These are phyloP conservation scores for Didymella exigua DNA, from an alignment of 2,329 filamentous ascomycete genomes.

Conservation along the genomic window DNA sequence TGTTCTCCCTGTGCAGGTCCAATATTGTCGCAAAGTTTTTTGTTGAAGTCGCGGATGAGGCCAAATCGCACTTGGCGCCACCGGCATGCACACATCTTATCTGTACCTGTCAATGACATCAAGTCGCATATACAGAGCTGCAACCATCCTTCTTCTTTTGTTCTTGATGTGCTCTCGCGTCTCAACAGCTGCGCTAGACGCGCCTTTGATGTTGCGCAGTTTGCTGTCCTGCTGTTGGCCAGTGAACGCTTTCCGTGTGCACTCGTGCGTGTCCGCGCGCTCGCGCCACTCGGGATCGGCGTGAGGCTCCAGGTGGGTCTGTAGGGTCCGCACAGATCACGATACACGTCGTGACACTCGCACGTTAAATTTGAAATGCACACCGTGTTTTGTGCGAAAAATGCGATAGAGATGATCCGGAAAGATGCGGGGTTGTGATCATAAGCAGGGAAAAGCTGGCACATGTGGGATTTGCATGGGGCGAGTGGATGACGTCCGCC, in stretches of 20 bases:
- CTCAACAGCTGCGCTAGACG: background rate
- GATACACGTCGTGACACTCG: slow-evolving; percentile 5
- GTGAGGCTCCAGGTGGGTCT: slow-evolving; percentile 17
- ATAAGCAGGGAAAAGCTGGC: slow-evolving; percentile 2
- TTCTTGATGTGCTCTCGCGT: slow-evolving; percentile 3
- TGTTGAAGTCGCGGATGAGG: slow-evolving; percentile 11
- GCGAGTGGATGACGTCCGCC: background rate
- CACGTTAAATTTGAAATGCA: background rate
- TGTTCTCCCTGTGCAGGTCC: background rate
- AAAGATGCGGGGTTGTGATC: slow-evolving; percentile 1
- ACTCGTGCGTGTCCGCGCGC: slow-evolving; percentile 1
- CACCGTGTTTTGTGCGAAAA: slow-evolving; percentile 13
- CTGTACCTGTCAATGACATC: slow-evolving; percentile 8
- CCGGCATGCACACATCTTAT: background rate
- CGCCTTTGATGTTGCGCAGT: background rate
- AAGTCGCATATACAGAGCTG: slow-evolving; percentile 4
- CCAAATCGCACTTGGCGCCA: slow-evolving; percentile 5
- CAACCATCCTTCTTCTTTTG: background rate
- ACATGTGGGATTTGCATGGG: background rate
- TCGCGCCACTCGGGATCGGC: slow-evolving; percentile 17
- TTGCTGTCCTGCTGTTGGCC: background rate
- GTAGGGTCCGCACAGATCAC: slow-evolving; percentile 8
- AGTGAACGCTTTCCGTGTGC: background rate
- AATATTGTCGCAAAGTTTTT: slow-evolving; percentile 4
- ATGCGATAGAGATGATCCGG: background rate